phyloP scores from a whole-genome alignment of 2,329 filamentous ascomycete species.

The Zymoseptoria ardabiliae region DNA sequence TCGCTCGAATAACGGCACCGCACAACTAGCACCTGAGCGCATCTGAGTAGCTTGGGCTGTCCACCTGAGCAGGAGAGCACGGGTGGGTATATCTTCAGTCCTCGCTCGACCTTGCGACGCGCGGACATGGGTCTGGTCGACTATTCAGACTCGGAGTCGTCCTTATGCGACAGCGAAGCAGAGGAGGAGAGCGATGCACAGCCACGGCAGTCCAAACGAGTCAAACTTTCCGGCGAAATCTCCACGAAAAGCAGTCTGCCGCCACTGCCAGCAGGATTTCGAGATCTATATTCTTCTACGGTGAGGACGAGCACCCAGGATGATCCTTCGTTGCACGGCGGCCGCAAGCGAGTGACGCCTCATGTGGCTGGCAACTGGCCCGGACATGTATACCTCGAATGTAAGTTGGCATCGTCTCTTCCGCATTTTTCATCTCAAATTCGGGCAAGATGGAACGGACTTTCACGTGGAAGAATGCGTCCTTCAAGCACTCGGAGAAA shows the following conservation, averaged over 20 bases:
- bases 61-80: background rate
- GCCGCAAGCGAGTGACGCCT: slow-evolving; percentile 71
- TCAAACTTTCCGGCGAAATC: background rate
- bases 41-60: too few species aligned
- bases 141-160: slow-evolving; percentile 49
- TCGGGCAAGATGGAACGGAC: background rate
- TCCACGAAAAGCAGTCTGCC: slow-evolving; percentile 16
- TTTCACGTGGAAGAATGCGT: background rate
- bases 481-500: background rate
- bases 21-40: too few species aligned
- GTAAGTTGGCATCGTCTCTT: slow-evolving; percentile 46
- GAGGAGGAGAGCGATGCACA: slow-evolving; percentile 25
- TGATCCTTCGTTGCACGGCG: slow-evolving; percentile 77
- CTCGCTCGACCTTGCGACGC: background rate
- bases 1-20: too few species aligned
- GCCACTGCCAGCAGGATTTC: slow-evolving; percentile 72
- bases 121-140: slow-evolving; percentile 54
- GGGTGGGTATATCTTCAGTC: too few species aligned
- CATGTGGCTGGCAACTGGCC: slow-evolving; percentile 90
- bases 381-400: slow-evolving; percentile 86
- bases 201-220: background rate
- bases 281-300: slow-evolving; percentile 80
- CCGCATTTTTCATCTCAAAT: background rate
- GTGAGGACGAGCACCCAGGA: slow-evolving; percentile 71
- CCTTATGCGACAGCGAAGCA: slow-evolving; percentile 21